Evolutionary conservation across 805 yeast species (phyloP), one percentile per base, ranked within the genome.

Genomic region (Cyberlindnera suaveolens): DNA sequence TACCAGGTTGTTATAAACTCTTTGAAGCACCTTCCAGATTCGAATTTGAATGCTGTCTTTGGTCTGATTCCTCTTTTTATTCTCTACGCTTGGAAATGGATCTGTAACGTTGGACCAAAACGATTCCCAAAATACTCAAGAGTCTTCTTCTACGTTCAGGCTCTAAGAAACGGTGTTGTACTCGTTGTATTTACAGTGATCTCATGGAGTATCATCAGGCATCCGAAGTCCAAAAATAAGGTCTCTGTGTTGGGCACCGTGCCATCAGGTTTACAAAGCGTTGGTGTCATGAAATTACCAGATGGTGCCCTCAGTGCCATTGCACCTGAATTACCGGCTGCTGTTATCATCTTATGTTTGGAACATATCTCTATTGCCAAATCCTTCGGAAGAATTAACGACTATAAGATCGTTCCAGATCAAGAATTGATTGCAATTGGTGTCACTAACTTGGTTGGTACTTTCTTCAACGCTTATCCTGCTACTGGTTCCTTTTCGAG

Each of bases 371-470:
- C 97, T 41, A 90, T 90, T 54, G 73, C 97, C 41, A 90, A 89
- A 64, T 87, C 96, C 1, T 90, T 90, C 59, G 97, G 96, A 43
- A 77, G 97, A 65, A 69, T 89, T 52, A 89, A 90, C 60, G 96
- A 87, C 61, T 90, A 90, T 66, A 87, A 86, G 56, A 82, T 90
- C 55, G 77, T 82, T 46, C 96, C 97, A 39, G 91, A 90, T 66
- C 97, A 90, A 71, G 97, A 90, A 64, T 75, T 90, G 43, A 76
- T 90, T 58, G 96, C 97, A 34, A 90, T 90, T 64, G 97, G 97
- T 57, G 85, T 84, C 37, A 83, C 93, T 42, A 90, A 90, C 66
- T 72, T 90, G 62, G 72, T 90, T 53, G 96, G 96, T 53, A 87
- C 96, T 17, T 87, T 89, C 60, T 90, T 90, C 76, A 75, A 78